phyloP scores from a whole-genome alignment of 2,329 filamentous ascomycete species.

The Intubia oerlemansii region DNA sequence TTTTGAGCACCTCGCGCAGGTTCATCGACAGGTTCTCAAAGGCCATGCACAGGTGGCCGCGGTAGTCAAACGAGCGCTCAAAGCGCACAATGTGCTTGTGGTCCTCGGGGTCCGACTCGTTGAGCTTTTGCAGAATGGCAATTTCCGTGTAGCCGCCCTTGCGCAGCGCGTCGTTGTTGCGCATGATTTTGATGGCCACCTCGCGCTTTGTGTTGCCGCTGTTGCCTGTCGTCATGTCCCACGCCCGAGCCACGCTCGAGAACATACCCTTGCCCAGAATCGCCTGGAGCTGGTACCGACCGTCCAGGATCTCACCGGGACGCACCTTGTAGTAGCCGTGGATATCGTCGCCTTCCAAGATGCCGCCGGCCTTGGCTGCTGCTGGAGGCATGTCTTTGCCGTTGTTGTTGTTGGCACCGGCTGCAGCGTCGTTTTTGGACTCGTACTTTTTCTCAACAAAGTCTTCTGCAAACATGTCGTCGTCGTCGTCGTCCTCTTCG shows the following conservation, averaged over 20 bases:
- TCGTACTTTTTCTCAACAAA: slow-evolving; percentile 45
- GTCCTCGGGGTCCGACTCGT: slow-evolving; percentile 65
- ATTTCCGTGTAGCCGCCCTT: slow-evolving; percentile 93
- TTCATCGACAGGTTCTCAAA: slow-evolving; percentile 94
- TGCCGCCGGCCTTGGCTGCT: slow-evolving; percentile 40
- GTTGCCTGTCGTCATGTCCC: slow-evolving; percentile 46
- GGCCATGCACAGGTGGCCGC: slow-evolving; percentile 85
- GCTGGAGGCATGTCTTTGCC: slow-evolving; percentile 22
- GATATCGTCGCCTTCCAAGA: slow-evolving; percentile 81
- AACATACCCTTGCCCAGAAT: slow-evolving; percentile 89
- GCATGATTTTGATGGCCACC: slow-evolving; percentile 96
- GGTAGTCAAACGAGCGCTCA: slow-evolving; percentile 76
- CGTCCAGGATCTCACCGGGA: slow-evolving; percentile 72
- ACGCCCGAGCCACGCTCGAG: slow-evolving; percentile 79
- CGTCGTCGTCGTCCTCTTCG: slow-evolving; percentile 27
- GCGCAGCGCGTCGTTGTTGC: slow-evolving; percentile 80
- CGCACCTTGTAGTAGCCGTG: slow-evolving; percentile 96
- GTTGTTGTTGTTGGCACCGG: slow-evolving; percentile 14
- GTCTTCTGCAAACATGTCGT: slow-evolving; percentile 80
- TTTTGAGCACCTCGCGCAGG: slow-evolving; percentile 79
- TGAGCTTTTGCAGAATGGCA: slow-evolving; percentile 73
- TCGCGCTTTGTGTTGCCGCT: slow-evolving; percentile 29
- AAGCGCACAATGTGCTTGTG: slow-evolving; percentile 85
- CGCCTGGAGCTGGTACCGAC: slow-evolving; percentile 73
- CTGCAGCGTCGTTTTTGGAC: slow-evolving; percentile 15